Percentiles rank a stretch among this genome's conserved stretches.
Conservation (phyloP, 768 basidiomycete genomes). For the Mycena belliarum region DNA sequence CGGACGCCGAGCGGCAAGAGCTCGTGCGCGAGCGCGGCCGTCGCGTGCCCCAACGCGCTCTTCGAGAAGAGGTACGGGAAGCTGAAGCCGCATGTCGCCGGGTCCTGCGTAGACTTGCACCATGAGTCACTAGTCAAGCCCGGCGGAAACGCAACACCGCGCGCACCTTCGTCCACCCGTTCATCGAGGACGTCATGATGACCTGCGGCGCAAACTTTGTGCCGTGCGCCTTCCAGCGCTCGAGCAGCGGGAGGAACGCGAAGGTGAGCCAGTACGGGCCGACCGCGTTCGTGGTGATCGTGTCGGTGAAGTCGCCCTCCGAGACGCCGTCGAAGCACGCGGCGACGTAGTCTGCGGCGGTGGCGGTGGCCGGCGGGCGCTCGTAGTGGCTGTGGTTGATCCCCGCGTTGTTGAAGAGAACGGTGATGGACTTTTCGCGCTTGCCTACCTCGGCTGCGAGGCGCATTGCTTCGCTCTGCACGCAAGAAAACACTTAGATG, state of each 20-base stretch:
- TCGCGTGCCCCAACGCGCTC: slow-evolving; percentile 48
- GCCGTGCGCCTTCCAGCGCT: slow-evolving; percentile 41
- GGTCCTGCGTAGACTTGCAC: slow-evolving; percentile 36
- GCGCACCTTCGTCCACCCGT: slow-evolving; percentile 48
- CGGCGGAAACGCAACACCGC: no score
- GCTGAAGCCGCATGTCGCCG: slow-evolving; percentile 38
- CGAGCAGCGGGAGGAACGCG: slow-evolving; percentile 55
- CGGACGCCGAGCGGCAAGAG: slow-evolving; percentile 47
- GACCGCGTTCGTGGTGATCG: slow-evolving; percentile 39
- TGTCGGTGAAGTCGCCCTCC: slow-evolving; percentile 38
- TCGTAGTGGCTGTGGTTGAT: slow-evolving; percentile 31
- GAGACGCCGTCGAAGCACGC: slow-evolving; percentile 41
- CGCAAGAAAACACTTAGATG: no score
- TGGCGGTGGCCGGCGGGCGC: slow-evolving; percentile 26
- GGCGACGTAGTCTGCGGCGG: slow-evolving; percentile 39
- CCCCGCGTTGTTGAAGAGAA: slow-evolving; percentile 53
- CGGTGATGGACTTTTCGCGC: slow-evolving; percentile 41
- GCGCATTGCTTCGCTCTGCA: slow-evolving; percentile 43
- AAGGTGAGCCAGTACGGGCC: slow-evolving; percentile 58
- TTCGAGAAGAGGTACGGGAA: slow-evolving; percentile 53
- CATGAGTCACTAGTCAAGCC: no score
- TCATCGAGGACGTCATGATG: slow-evolving; percentile 54
- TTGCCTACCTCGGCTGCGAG: slow-evolving; percentile 40
- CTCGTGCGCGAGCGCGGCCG: slow-evolving; percentile 47
- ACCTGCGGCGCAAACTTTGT: slow-evolving; percentile 47